Evolutionary conservation across 768 basidiomycete species (phyloP).

Genomic region (Candolleomyces efflorescens): DNA sequence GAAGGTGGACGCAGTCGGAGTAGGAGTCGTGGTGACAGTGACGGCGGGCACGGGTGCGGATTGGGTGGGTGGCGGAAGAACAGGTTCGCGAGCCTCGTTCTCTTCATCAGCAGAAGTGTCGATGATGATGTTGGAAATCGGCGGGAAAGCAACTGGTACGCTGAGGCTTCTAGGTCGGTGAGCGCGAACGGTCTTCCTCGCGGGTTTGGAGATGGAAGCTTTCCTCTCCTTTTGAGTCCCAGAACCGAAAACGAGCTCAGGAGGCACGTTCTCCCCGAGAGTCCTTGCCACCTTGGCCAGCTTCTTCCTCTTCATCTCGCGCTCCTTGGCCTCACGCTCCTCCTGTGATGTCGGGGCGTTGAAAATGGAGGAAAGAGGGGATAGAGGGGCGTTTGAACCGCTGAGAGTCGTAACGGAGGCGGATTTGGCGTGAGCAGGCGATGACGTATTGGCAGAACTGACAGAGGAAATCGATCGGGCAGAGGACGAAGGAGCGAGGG

Average conservation of each 20-base stretch:
- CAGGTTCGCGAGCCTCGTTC: not conserved
- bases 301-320: conserved; percentile 35
- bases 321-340: conserved; percentile 12
- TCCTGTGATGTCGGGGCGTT: not conserved
- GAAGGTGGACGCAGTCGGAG: conserved; percentile 9
- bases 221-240: not conserved
- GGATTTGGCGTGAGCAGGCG: not conserved
- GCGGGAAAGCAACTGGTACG: conserved; percentile 5
- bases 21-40: conserved; percentile 5
- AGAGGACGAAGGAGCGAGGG: not conserved
- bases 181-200: conserved; percentile 2
- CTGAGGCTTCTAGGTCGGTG: conserved; percentile 13
- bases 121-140: not conserved
- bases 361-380: conserved; percentile 1
- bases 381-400: conserved; percentile 5
- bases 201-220: not conserved
- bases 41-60: not conserved
- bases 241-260: conserved; percentile 43
- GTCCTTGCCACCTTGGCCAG: conserved; percentile 57
- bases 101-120: not conserved
- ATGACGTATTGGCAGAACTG: not conserved
- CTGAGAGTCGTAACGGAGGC: not conserved
- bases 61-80: not conserved
- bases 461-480: conserved; percentile 1
- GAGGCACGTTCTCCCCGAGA: conserved; percentile 55